Evolutionary conservation across 306 rosid genomes (phyloP).

Genomic region (Amphicarpaea edgeworthii): DNA sequence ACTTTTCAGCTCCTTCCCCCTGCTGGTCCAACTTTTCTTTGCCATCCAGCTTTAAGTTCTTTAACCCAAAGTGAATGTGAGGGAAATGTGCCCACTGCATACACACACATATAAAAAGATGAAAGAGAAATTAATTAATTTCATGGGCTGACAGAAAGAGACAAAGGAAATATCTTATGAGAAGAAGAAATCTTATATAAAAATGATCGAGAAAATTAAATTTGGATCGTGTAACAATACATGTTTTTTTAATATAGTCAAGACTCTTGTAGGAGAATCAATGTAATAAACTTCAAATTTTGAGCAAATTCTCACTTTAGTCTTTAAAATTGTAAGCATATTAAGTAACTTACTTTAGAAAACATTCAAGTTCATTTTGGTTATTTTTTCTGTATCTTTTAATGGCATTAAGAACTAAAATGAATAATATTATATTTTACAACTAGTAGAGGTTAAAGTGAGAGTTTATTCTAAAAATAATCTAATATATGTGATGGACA

Average conservation of each 20-base stretch:
- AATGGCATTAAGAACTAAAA: neutral
- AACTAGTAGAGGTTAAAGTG: neutral
- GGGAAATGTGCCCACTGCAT: conserved; percentile 99
- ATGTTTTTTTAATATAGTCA: too few relatives aligned
- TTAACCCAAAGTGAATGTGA: conserved; percentile 85
- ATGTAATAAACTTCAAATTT: neutral
- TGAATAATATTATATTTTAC: neutral
- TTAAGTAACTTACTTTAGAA: neutral
- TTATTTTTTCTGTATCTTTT: neutral
- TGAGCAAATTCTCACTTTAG: neutral
- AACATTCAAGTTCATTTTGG: neutral
- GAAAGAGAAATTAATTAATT: conserved; percentile 6
- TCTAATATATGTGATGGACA: neutral
- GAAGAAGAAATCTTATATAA: too few relatives aligned
- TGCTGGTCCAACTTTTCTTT: conserved; percentile 73
- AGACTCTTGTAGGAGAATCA: neutral
- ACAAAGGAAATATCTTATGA: too few relatives aligned
- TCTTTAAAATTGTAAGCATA: neutral
- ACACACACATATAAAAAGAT: conserved; percentile 36
- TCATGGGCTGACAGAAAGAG: neutral
- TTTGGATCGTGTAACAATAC: too few relatives aligned
- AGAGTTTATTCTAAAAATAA: neutral
- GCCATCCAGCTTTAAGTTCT: conserved; percentile 69
- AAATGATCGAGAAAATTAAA: too few relatives aligned
- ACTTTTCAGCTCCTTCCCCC: conserved; percentile 65